phyloP scores from a whole-genome alignment of 352 stramenopile genomes.

The Globisporangium sylvaticum region DNA sequence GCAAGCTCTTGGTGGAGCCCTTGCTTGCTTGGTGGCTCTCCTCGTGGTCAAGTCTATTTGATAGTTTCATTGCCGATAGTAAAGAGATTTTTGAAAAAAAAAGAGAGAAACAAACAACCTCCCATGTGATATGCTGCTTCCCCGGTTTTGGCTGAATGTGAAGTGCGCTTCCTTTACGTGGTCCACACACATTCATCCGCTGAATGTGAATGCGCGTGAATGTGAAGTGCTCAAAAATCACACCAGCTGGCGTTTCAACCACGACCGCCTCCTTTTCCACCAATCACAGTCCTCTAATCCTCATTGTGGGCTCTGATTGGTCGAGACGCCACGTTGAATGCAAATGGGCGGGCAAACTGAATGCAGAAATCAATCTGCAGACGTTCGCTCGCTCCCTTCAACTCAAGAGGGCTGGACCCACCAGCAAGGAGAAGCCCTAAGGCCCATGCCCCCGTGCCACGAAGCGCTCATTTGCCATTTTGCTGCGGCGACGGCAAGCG shows the following conservation, averaged over 20 bases:
- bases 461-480: constrained; percentile 18
- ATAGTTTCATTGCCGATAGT: too few relatives aligned
- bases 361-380: neutral
- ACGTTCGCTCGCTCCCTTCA: neutral
- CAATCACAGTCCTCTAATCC: neutral
- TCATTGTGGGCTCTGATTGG: neutral
- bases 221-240: constrained; percentile 1
- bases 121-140: neutral
- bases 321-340: neutral
- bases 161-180: neutral
- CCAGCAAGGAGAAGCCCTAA: too few relatives aligned
- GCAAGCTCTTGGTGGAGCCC: neutral
- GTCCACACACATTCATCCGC: neutral
- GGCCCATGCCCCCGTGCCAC: too few relatives aligned
- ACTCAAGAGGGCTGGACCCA: neutral
- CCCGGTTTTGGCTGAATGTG: neutral
- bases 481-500: constrained; percentile 8
- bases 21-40: too few relatives aligned
- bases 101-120: too few relatives aligned
- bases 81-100: neutral
- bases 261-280: neutral
- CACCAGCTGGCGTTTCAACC: neutral
- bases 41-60: neutral
- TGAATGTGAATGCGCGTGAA: constrained; percentile 5
- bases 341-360: neutral